A percentile compares a stretch with the other conserved stretches of the same genome.
Evolutionary conservation across 1,284 basidiomycete genomes (phyloP).

Genomic region (Boletus coffeatus): DNA sequence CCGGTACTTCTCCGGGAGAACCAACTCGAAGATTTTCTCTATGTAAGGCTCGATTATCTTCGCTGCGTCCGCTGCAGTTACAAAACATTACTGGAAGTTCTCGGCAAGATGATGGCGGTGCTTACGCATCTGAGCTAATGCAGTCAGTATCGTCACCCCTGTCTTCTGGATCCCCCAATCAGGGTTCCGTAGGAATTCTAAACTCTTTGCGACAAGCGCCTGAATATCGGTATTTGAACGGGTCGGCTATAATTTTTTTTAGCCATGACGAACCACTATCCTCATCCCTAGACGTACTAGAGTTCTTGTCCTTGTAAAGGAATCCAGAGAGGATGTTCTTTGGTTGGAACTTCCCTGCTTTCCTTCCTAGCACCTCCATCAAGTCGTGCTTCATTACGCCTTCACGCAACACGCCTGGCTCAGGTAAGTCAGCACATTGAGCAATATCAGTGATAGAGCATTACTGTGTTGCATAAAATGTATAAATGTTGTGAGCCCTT

Average conservation of each 20-base stretch:
- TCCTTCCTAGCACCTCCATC: constrained; percentile 13
- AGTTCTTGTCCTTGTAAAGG: constrained; percentile 18
- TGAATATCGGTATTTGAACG: constrained; percentile 2
- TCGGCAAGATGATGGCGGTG: not conserved
- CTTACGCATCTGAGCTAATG: constrained; percentile 20
- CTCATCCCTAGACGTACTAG: constrained; percentile 9
- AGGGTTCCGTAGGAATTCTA: constrained; percentile 1
- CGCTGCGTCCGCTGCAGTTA: constrained; percentile 14
- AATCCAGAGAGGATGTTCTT: constrained; percentile 21
- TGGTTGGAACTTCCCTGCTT: constrained; percentile 10
- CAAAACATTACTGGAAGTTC: not conserved
- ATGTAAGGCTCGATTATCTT: constrained; percentile 8
- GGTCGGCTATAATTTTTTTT: constrained; percentile 5
- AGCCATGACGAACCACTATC: not conserved
- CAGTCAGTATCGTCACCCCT: constrained; percentile 21
- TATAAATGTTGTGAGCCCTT: constrained; percentile 12
- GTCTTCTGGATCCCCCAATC: constrained; percentile 22
- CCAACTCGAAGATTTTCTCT: constrained; percentile 15
- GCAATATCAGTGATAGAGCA: too few relatives aligned
- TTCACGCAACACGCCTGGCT: constrained; percentile 14
- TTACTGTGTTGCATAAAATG: constrained; percentile 16
- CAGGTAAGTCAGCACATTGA: constrained; percentile 2
- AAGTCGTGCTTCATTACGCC: constrained; percentile 13
- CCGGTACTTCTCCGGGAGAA: constrained; percentile 14
- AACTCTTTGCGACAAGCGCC: constrained; percentile 12